Base-by-base conservation (phyloP, 345 rosid genomes). In the Geranium rotundifolium region DNA sequence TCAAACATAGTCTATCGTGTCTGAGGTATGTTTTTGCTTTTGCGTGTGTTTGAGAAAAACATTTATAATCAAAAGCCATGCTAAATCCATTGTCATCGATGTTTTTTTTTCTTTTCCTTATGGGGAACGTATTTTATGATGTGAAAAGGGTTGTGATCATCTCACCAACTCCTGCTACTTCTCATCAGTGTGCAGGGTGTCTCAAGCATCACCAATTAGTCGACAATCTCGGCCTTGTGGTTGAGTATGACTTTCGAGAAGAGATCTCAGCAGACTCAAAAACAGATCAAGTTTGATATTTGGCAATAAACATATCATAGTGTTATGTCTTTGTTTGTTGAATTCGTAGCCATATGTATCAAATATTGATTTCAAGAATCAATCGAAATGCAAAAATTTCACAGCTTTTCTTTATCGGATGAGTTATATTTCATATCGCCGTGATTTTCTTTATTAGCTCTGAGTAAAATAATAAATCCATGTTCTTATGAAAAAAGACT, bases 151-250 rank as follows among this genome's bases (percentile, higher is more conserved):
- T 29, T 29, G 54, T 46, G 52, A 2, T 46, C 52, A 46, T 46
- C 52, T 7, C 13, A 71, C 65, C 19, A 60, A 64, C 67, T 63
- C 30, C 29, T 15, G 16, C 17, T 67, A 39, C 23, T 71, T 69
- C 62, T 75, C 69, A 30, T 80, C 80, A 88, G 97, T 88, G 99
- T 75, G 99, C 78, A 75, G 97, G 97, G 57, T 87, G 99, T 75
- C 85, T 84, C 27, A 73, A 12, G 75, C 84, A 90, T 82, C 99
- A 90, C 80, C 90, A 90, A 70, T 73, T 90, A 59, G 92, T 79
- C 18, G 99, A 93, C 77, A 88, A 90, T 77, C 96, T 90, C 63
- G 92, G 97, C 69, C 90, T 83, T 66, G 71, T 87, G 39, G 77
- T 84, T 64, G 97, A 93, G 81, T 82, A 83, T 71, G 91, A 85